A percentile compares a stretch with the other conserved stretches of the same genome.
These are phyloP conservation scores for Ceratobasidium sp. DNA, from an alignment of 1,284 basidiomycete genomes.

Conservation along the genomic window DNA sequence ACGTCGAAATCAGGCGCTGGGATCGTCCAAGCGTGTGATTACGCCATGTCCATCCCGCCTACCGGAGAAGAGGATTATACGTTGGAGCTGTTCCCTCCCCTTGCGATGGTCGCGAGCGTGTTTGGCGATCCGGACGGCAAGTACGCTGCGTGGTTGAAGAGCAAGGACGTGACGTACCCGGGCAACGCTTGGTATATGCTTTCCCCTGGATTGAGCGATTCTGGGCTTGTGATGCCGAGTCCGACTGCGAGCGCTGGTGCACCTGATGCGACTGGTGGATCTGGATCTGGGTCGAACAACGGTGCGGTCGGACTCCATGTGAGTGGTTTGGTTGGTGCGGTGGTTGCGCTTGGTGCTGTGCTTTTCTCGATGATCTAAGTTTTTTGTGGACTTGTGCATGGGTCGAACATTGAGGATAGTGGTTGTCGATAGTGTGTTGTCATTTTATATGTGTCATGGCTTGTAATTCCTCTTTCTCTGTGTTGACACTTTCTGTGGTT, in stretches of 20 bases:
- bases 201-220: slow-evolving; percentile 31
- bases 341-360: slow-evolving; percentile 6
- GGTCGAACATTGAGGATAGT: slow-evolving; percentile 4
- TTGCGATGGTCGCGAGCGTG: slow-evolving; percentile 48
- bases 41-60: slow-evolving; percentile 64
- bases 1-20: slow-evolving; percentile 66
- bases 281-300: neutral
- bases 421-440: neutral
- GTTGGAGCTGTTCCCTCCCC: slow-evolving; percentile 32
- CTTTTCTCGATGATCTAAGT: slow-evolving; percentile 12
- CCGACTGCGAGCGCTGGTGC: slow-evolving; percentile 18
- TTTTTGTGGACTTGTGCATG: neutral
- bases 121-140: slow-evolving; percentile 49
- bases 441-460: neutral
- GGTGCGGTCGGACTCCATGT: neutral
- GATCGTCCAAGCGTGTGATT: slow-evolving; percentile 73
- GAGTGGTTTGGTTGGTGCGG: neutral
- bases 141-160: slow-evolving; percentile 46
- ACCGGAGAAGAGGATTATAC: slow-evolving; percentile 40
- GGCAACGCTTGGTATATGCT: slow-evolving; percentile 30
- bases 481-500: neutral
- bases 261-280: neutral
- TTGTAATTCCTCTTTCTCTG: no score
- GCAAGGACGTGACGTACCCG: slow-evolving; percentile 20
- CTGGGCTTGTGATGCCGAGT: slow-evolving; percentile 22